Percentiles rank a stretch among this genome's conserved stretches.
Conservation (phyloP, 2,329 filamentous ascomycete genomes). For the Exutisphaerella laricina region DNA sequence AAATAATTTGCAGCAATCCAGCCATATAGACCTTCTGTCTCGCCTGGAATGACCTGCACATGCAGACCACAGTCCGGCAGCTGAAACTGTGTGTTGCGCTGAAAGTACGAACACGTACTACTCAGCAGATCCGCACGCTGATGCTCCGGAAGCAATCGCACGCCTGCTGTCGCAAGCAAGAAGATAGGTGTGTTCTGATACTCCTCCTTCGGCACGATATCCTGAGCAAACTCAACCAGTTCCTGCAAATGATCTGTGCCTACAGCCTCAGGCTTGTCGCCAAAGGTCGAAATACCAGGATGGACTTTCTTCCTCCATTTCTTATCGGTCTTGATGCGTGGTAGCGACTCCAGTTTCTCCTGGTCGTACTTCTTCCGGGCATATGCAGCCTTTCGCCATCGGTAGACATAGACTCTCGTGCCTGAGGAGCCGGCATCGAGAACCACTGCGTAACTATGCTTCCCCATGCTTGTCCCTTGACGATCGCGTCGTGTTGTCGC, state of each 20-base stretch:
- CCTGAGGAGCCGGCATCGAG: constrained; percentile 97
- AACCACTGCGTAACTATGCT: constrained; percentile 73
- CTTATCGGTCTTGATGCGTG: constrained; percentile 75
- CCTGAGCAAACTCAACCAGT: constrained; percentile 75
- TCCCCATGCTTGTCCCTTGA: constrained; percentile 23
- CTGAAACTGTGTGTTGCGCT: constrained; percentile 68
- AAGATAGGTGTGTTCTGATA: constrained; percentile 85
- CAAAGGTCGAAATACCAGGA: constrained; percentile 86
- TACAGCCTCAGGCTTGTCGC: constrained; percentile 66
- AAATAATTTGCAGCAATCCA: constrained; percentile 98
- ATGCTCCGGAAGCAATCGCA: constrained; percentile 72
- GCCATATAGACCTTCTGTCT: constrained; percentile 92
- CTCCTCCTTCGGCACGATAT: constrained; percentile 69
- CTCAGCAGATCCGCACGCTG: constrained; percentile 69
- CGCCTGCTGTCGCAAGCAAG: constrained; percentile 90
- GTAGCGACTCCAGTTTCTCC: constrained; percentile 62
- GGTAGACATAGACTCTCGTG: constrained; percentile 89
- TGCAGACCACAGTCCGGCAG: constrained; percentile 86
- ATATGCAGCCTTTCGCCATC: constrained; percentile 74
- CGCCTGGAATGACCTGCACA: constrained; percentile 89
- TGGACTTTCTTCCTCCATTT: constrained; percentile 91
- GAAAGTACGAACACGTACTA: constrained; percentile 78
- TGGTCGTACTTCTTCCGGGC: constrained; percentile 57
- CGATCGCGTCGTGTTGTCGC: constrained; percentile 1
- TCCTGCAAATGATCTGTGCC: constrained; percentile 75